phyloP scores from a whole-genome alignment of 2,329 filamentous ascomycete species.

The Esteya vermicola region DNA sequence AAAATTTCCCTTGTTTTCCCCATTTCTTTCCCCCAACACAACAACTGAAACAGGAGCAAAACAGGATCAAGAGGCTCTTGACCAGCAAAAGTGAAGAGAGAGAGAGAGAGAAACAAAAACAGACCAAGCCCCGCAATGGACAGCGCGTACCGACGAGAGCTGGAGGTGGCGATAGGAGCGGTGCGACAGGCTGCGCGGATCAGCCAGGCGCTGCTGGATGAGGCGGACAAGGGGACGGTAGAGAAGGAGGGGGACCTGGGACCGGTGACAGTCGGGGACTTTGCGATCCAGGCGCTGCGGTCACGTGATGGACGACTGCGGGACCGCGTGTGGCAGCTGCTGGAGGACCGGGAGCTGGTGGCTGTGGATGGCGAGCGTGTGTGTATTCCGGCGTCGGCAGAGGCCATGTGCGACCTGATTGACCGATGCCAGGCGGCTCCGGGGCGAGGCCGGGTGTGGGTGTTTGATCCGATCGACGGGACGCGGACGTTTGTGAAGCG shows the following conservation, averaged over 20 bases:
- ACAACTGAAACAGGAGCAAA: neutral
- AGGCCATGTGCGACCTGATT: conserved; percentile 36
- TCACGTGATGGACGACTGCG: no score
- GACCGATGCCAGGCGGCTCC: conserved; percentile 30
- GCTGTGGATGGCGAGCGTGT: conserved; percentile 16
- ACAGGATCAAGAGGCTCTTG: no score
- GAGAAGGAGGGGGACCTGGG: conserved; percentile 37
- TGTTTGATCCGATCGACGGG: conserved; percentile 48
- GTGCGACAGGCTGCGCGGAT: conserved; percentile 31
- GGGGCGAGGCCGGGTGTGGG: conserved; percentile 33
- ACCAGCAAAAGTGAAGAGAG: no score
- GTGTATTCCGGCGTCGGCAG: conserved; percentile 21
- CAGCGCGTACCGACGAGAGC: conserved; percentile 25
- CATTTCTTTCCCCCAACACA: no score
- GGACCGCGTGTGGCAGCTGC: conserved; percentile 31
- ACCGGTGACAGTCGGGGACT: conserved; percentile 45
- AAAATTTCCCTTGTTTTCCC: no score
- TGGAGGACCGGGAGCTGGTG: conserved; percentile 20
- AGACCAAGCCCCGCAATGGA: conserved; percentile 6
- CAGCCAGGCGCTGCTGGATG: conserved; percentile 32
- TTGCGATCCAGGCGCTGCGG: conserved; percentile 42
- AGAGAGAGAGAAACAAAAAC: neutral
- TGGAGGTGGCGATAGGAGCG: conserved; percentile 26
- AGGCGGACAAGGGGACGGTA: conserved; percentile 33
- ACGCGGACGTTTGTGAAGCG: conserved; percentile 41